Conservation (phyloP, 2,329 filamentous ascomycete species). For the Magnaporthales sp. region DNA sequence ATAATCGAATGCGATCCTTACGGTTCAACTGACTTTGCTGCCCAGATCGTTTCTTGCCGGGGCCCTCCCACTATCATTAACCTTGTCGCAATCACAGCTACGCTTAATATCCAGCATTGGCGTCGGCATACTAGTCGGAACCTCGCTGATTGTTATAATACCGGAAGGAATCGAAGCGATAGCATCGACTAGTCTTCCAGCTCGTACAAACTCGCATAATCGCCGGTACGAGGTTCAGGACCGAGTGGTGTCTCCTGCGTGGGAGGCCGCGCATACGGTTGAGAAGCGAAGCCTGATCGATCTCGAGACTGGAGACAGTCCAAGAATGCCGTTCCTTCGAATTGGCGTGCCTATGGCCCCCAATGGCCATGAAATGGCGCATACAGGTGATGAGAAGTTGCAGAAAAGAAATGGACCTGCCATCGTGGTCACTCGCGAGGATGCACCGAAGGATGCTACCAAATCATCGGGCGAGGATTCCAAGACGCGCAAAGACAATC, state of each 20-base stretch:
- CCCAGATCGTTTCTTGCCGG: constrained; percentile 86
- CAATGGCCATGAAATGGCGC: not conserved
- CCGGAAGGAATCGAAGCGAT: constrained; percentile 92
- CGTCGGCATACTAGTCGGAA: constrained; percentile 89
- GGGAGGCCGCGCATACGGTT: not conserved
- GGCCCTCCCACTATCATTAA: constrained; percentile 81
- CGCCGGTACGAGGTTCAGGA: constrained; percentile 9
- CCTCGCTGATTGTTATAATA: constrained; percentile 93
- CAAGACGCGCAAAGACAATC: constrained; percentile 14
- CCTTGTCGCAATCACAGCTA: constrained; percentile 76
- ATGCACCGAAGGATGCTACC: not conserved
- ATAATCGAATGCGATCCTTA: not conserved
- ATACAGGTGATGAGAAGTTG: not conserved
- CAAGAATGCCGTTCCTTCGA: constrained; percentile 2
- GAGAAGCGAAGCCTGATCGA: constrained; percentile 2
- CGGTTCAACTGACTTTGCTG: not conserved
- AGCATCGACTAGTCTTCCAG: constrained; percentile 44
- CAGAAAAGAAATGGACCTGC: constrained; percentile 20
- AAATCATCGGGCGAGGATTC: not conserved
- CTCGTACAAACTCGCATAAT: constrained; percentile 25
- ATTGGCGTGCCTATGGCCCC: constrained; percentile 1
- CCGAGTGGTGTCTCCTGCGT: not conserved
- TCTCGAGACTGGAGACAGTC: not conserved
- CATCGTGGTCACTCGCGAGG: constrained; percentile 10
- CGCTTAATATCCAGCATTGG: constrained; percentile 87